Conservation (phyloP, 225 moss, liverwort and hornwort species). For the Thuidium tamariscinum region DNA sequence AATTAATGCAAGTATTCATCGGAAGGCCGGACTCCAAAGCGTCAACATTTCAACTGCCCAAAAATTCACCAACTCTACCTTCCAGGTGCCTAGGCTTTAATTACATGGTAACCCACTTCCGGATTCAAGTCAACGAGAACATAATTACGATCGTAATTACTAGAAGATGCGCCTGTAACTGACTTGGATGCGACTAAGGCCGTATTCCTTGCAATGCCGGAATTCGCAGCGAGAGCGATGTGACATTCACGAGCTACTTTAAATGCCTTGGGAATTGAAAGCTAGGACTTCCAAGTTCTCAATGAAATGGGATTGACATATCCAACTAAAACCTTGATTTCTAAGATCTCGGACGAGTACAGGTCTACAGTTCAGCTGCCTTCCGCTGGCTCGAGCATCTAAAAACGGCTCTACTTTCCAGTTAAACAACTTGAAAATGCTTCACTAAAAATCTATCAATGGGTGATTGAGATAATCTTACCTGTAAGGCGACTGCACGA, state of each 20-base stretch:
- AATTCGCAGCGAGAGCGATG: background rate
- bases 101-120: background rate
- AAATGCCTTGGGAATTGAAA: background rate
- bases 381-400: background rate
- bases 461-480: background rate
- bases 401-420: background rate
- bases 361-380: background rate
- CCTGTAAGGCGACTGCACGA: conserved; percentile 34
- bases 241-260: background rate
- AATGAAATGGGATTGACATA: background rate
- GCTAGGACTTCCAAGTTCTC: background rate
- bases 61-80: background rate
- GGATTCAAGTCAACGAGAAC: too few relatives aligned
- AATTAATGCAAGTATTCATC: too few relatives aligned
- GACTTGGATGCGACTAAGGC: too few relatives aligned
- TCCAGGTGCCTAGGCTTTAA: background rate
- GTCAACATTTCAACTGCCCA: background rate
- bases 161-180: background rate
- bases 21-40: too few relatives aligned
- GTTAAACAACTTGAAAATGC: background rate
- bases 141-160: background rate
- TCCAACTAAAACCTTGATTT: background rate
- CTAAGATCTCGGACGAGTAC: too few relatives aligned
- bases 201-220: too few relatives aligned
- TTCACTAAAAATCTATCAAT: too few relatives aligned